phyloP scores from a whole-genome alignment of 148 eudicot genomes.

The Silene conica region DNA sequence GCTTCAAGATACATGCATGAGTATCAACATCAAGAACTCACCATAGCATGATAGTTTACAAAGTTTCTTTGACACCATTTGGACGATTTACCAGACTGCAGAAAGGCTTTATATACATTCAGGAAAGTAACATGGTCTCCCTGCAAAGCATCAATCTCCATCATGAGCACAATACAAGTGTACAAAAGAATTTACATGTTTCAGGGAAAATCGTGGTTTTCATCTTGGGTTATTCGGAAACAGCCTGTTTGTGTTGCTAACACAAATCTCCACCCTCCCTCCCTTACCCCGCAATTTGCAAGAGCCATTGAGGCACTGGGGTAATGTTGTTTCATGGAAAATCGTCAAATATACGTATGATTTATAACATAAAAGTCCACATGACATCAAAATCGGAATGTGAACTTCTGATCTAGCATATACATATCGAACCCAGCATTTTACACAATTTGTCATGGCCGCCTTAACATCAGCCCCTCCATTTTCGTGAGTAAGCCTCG shows the following conservation, averaged over 20 bases:
- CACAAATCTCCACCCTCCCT: too few species aligned
- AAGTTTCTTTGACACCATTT: conserved; percentile 93
- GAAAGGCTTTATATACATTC: conserved; percentile 88
- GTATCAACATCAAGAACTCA: conserved; percentile 26
- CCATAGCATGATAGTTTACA: conserved; percentile 96
- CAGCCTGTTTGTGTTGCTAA: too few species aligned
- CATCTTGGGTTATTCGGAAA: too few species aligned
- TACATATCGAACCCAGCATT: not conserved
- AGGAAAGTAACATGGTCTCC: conserved; percentile 97
- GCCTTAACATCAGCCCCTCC: not conserved
- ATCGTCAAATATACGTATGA: too few species aligned
- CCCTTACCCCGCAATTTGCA: too few species aligned
- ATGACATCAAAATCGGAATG: not conserved
- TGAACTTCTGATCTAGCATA: not conserved
- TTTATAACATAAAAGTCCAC: not conserved
- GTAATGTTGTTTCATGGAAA: too few species aligned
- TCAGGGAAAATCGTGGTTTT: too few species aligned
- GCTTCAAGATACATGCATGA: not conserved
- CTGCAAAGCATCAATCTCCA: conserved; percentile 38
- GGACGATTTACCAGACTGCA: conserved; percentile 80
- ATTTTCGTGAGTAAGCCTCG: not conserved
- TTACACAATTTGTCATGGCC: not conserved
- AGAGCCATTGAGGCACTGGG: too few species aligned
- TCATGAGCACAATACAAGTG: conserved; percentile 6
- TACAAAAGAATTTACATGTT: not conserved